Conservation (phyloP, 1,139 yeast species). For the Casaregolazyma lundiana region DNA sequence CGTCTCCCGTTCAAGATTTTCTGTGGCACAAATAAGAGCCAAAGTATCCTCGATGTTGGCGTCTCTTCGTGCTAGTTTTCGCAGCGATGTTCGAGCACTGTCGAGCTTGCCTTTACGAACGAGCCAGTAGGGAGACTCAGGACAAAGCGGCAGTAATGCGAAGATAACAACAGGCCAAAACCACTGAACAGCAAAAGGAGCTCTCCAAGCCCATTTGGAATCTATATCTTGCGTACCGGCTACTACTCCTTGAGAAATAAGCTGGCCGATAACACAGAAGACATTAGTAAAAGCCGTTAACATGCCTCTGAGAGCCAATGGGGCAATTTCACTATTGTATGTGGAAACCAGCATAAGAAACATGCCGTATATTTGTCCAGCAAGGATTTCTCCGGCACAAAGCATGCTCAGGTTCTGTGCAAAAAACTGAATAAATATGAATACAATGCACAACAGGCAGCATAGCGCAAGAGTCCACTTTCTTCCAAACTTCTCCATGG, state of each 20-base stretch:
- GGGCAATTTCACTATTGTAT: slow-evolving; percentile 47
- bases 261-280: slow-evolving; percentile 13
- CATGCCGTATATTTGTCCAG: slow-evolving; percentile 39
- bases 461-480: slow-evolving; percentile 35
- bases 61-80: slow-evolving; percentile 17
- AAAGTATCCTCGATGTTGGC: slow-evolving; percentile 25
- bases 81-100: slow-evolving; percentile 34
- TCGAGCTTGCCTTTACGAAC: slow-evolving; percentile 37
- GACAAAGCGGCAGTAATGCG: slow-evolving; percentile 42
- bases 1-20: slow-evolving; percentile 38
- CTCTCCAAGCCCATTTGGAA: slow-evolving; percentile 16
- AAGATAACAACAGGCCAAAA: slow-evolving; percentile 29
- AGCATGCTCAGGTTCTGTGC: slow-evolving; percentile 33
- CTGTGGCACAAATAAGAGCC: slow-evolving; percentile 37
- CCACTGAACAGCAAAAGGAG: slow-evolving; percentile 17
- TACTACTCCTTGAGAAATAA: slow-evolving; percentile 13
- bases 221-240: slow-evolving; percentile 9
- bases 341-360: slow-evolving; percentile 42
- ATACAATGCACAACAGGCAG: slow-evolving; percentile 31
- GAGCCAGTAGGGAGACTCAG: slow-evolving; percentile 57
- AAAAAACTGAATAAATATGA: slow-evolving; percentile 41
- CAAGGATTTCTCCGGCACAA: slow-evolving; percentile 10
- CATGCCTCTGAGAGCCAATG: slow-evolving; percentile 37
- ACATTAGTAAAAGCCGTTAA: slow-evolving; percentile 11
- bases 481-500: slow-evolving; percentile 41